A percentile compares a stretch with the other conserved stretches of the same genome.
phyloP scores from a whole-genome alignment of 768 basidiomycete genomes.

The Suillus subluteus region DNA sequence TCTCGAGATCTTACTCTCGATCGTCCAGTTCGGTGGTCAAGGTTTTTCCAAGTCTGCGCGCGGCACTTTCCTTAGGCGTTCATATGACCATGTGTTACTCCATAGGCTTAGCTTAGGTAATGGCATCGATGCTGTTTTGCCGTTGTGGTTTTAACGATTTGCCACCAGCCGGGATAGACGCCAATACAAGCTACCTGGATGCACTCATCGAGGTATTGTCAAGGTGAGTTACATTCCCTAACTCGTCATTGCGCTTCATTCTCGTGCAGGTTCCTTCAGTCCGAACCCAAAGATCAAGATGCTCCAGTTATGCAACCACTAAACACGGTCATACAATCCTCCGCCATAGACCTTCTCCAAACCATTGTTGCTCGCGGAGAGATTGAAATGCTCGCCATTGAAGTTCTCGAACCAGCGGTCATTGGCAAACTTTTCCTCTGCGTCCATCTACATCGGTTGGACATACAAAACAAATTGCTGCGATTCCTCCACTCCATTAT shows the following conservation, averaged over 20 bases:
- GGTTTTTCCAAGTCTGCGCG: slow-evolving; percentile 81
- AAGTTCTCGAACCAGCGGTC: slow-evolving; percentile 69
- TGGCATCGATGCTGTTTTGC: background rate
- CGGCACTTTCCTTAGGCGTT: slow-evolving; percentile 62
- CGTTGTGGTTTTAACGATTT: slow-evolving; percentile 13
- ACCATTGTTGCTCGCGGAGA: slow-evolving; percentile 83
- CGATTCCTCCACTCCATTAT: slow-evolving; percentile 89
- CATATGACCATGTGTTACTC: slow-evolving; percentile 63
- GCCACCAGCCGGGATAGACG: slow-evolving; percentile 42
- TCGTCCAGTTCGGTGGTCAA: slow-evolving; percentile 88
- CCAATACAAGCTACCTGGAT: slow-evolving; percentile 76
- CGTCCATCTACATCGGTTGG: slow-evolving; percentile 69
- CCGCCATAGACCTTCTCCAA: slow-evolving; percentile 81
- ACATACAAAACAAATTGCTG: slow-evolving; percentile 91
- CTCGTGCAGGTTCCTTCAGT: slow-evolving; percentile 65
- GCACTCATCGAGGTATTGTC: slow-evolving; percentile 72
- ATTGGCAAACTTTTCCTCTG: slow-evolving; percentile 76
- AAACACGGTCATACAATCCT: slow-evolving; percentile 72
- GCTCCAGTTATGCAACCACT: slow-evolving; percentile 56
- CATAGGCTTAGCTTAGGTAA: slow-evolving; percentile 65
- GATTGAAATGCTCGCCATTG: slow-evolving; percentile 58
- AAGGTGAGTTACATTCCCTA: slow-evolving; percentile 50
- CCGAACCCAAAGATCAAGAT: slow-evolving; percentile 64
- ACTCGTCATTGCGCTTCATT: background rate
- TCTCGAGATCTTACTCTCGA: slow-evolving; percentile 73